Conservation (phyloP, 805 yeast species). For the Wickerhamiella sergipiensis region DNA sequence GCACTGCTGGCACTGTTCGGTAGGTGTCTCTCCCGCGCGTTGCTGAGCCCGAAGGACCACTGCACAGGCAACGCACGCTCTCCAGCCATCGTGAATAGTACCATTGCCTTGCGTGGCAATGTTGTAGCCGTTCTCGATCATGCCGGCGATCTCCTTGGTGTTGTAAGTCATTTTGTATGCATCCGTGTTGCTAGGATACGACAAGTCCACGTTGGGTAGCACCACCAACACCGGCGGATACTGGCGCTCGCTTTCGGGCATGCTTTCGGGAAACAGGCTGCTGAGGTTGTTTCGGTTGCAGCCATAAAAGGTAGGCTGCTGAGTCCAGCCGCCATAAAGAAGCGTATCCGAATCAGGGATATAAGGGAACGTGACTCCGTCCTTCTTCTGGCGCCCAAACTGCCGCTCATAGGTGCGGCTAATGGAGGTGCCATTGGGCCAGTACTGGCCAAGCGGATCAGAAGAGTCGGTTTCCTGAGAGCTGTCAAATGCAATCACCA, state of each 20-base stretch:
- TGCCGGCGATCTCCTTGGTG: conserved; percentile 37
- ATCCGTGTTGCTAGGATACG: conserved; percentile 46
- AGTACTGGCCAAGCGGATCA: conserved; percentile 54
- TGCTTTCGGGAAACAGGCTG: conserved; percentile 31
- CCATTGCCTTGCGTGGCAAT: conserved; percentile 45
- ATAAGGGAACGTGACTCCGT: conserved; percentile 50
- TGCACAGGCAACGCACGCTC: conserved; percentile 65
- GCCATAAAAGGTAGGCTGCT: conserved; percentile 23
- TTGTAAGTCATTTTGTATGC: conserved; percentile 51
- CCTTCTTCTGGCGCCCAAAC: conserved; percentile 34
- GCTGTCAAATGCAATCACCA: conserved; percentile 47
- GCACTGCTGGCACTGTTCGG: conserved; percentile 54
- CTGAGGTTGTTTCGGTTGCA: conserved; percentile 37
- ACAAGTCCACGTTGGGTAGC: conserved; percentile 51
- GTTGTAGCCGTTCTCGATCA: conserved; percentile 61
- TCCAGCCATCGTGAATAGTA: conserved; percentile 48
- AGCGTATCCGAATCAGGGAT: conserved; percentile 54
- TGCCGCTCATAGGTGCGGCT: conserved; percentile 46
- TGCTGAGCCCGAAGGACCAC: conserved; percentile 61
- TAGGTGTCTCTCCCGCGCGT: conserved; percentile 40
- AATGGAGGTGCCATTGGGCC: conserved; percentile 56
- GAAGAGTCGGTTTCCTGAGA: conserved; percentile 23
- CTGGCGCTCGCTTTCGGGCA: neutral
- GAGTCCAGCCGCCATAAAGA: conserved; percentile 36
- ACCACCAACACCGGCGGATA: conserved; percentile 57